Conservation (phyloP, 2,329 filamentous ascomycete species). For the Aspergillus sergii region DNA sequence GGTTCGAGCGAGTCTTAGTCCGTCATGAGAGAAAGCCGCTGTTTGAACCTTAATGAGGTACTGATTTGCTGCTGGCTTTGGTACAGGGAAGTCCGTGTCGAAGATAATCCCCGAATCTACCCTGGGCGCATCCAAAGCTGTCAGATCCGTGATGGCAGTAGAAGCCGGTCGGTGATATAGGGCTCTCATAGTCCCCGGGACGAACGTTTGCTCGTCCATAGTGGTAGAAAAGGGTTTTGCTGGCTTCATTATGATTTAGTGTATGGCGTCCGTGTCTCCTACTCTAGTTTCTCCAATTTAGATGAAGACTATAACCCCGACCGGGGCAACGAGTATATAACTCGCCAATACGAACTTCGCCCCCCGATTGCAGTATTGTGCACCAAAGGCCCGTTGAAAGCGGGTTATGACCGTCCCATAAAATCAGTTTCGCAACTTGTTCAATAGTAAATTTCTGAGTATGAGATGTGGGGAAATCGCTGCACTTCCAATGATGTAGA, state of each 20-base stretch:
- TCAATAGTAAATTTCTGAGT: background rate
- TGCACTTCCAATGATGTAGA: background rate
- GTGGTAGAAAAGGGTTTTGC: conserved; percentile 29
- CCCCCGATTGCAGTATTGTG: background rate
- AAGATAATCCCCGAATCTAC: conserved; percentile 34
- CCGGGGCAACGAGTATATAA: background rate
- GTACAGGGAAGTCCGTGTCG: conserved; percentile 39
- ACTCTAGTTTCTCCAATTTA: background rate
- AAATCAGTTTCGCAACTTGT: background rate
- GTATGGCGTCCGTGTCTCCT: background rate
- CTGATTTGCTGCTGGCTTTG: conserved; percentile 36
- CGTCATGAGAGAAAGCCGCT: conserved; percentile 43
- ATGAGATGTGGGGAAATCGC: background rate
- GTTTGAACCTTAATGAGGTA: conserved; percentile 46
- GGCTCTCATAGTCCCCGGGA: conserved; percentile 42
- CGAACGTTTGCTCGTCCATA: conserved; percentile 39
- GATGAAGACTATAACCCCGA: background rate
- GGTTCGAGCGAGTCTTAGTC: conserved; percentile 31
- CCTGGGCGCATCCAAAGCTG: conserved; percentile 18
- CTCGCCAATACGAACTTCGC: background rate
- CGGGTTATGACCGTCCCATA: background rate
- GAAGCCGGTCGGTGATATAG: conserved; percentile 37
- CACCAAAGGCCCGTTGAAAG: background rate
- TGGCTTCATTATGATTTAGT: conserved; percentile 16
- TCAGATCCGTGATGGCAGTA: conserved; percentile 16